phyloP scores from a whole-genome alignment of 73 alveolate species.

The Urostyla sp. region DNA sequence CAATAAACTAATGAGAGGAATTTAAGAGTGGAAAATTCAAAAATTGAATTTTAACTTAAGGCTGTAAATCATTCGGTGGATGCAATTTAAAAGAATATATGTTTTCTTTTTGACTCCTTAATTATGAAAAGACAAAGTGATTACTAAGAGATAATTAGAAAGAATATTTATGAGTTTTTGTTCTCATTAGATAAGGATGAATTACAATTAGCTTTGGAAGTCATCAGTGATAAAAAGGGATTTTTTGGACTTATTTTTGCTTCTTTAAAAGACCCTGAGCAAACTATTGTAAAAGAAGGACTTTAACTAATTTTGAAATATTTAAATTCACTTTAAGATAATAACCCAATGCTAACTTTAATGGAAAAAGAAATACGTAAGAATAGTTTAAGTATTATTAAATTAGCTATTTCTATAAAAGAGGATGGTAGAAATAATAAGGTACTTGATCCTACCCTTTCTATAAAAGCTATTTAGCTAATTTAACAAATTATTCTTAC shows the following conservation, averaged over 20 bases:
- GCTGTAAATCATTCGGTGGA: too few relatives aligned
- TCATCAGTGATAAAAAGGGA: neutral
- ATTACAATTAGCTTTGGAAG: neutral
- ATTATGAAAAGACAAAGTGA: constrained; percentile 1
- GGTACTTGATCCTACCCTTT: neutral
- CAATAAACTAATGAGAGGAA: neutral
- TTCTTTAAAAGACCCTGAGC: constrained; percentile 20
- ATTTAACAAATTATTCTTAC: neutral
- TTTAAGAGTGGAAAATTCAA: neutral
- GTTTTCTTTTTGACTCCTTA: too few relatives aligned
- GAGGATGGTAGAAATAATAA: too few relatives aligned
- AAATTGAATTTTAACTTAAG: neutral
- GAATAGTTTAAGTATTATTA: neutral
- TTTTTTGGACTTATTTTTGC: neutral
- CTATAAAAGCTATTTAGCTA: neutral
- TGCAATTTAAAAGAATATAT: constrained; percentile 21
- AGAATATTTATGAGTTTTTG: constrained; percentile 30
- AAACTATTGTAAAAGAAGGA: neutral
- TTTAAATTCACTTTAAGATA: neutral
- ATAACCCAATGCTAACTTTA: neutral
- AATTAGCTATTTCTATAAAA: constrained; percentile 24
- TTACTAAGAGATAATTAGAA: constrained; percentile 2
- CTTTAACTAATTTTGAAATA: neutral
- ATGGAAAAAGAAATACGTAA: neutral
- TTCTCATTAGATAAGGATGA: constrained; percentile 30